Base-by-base conservation (phyloP, 2,329 filamentous ascomycete genomes). In the Hypoxylon sp. region DNA sequence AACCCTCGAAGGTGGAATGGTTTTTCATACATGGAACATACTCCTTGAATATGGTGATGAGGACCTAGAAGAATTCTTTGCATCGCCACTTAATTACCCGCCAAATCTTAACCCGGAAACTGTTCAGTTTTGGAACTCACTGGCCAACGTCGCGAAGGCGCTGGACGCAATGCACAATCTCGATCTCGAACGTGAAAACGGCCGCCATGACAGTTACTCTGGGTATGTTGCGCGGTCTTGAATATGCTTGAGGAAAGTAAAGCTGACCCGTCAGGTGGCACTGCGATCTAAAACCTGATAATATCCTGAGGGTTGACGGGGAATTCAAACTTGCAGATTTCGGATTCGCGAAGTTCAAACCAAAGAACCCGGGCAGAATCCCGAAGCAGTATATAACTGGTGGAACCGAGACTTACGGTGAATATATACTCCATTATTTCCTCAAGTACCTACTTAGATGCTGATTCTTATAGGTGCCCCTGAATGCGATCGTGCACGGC, bases 241-340 rank as follows among this genome's bases (percentile, higher is more conserved):
- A 10, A n/a, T 1, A 20, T 5, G 2, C 17, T 25, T 22, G 8
- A 22, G 17, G 5, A 20, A 5, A 4, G 5, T 1, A 54, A 14
- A 31, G 35, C 56, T 69, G 64, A 61, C 50, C 20, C 6, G 1
- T n/a, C 42, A 70, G 70, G 3, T 72, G 67, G 49, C 70, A 72
- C 40, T 66, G 64, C 27, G 64, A 72, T n/a, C 25, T 72, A 2
- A 74, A 70, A 46, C 69, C 70, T 10, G 72, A 73, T 33, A 73
- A 74, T 33, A 74, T 74, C 17, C 49, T 74, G 8, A 69, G 69
- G 14, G 61, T 74, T 11, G 46, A 71, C 55, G 69, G 63, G 1
- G 61, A 71, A 42, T 69, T 73, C 56, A 74, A 74, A 54, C 51
- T 74, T 13, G 69, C 72, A n/a, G 71, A 73, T 42, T 74, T 74